phyloP scores from a whole-genome alignment of 2,329 filamentous ascomycete genomes.

The Didymosphaeria variabile region DNA sequence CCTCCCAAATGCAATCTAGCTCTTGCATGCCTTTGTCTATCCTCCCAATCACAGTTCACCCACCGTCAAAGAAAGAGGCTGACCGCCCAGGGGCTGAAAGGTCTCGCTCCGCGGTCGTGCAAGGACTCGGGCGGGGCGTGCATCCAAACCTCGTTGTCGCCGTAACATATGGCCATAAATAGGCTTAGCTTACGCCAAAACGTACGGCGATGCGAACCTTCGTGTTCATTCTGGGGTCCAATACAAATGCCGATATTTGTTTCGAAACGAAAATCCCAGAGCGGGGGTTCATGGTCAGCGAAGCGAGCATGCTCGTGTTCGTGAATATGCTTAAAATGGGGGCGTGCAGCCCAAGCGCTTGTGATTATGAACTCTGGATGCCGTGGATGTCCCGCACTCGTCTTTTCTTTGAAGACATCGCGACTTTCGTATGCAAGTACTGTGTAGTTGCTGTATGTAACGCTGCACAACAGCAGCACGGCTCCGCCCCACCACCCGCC shows the following conservation, averaged over 20 bases:
- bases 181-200: slow-evolving; percentile 3
- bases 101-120: slow-evolving; percentile 9
- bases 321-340: not conserved
- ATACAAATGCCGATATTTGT: not conserved
- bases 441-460: not conserved
- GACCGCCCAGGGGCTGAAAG: slow-evolving; percentile 6
- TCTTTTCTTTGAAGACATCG: too few species aligned
- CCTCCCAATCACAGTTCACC: slow-evolving; percentile 2
- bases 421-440: too few species aligned
- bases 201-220: not conserved
- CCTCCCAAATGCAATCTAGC: slow-evolving; percentile 8
- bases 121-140: not conserved
- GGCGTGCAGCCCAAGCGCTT: not conserved
- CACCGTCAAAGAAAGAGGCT: not conserved
- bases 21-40: not conserved
- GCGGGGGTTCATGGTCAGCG: not conserved
- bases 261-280: not conserved
- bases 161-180: slow-evolving; percentile 3
- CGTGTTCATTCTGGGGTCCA: not conserved
- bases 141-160: not conserved
- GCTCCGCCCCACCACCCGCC: not conserved
- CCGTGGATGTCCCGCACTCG: too few species aligned
- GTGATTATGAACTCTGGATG: not conserved
- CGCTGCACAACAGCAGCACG: not conserved
- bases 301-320: not conserved